A percentile compares a stretch with the other conserved stretches of the same genome.
These are phyloP conservation scores for Chimonanthus salicifolius DNA, from an alignment of 164 flowering plant species.

Conservation along the genomic window DNA sequence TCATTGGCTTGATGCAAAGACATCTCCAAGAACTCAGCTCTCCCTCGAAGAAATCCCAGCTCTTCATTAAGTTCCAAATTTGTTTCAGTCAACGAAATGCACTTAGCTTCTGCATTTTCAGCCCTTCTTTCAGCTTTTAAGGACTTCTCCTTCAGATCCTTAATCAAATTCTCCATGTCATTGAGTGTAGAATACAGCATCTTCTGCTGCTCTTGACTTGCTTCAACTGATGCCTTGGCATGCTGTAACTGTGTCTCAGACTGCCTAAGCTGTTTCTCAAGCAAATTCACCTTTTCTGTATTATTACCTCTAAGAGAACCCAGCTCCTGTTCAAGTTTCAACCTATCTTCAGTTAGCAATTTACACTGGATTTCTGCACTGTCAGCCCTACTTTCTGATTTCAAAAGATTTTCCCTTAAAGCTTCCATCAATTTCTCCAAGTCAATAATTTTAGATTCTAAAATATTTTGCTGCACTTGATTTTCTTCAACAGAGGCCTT, in stretches of 20 bases:
- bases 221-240: slow-evolving; percentile 31
- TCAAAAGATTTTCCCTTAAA: slow-evolving; percentile 30
- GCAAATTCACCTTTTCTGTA: slow-evolving; percentile 37
- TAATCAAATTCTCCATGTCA: slow-evolving; percentile 40
- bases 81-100: slow-evolving; percentile 33
- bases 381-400: slow-evolving; percentile 43
- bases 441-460: slow-evolving; percentile 26
- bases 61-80: slow-evolving; percentile 50
- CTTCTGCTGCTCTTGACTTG: slow-evolving; percentile 29
- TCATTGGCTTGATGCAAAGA: slow-evolving; percentile 59
- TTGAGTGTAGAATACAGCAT: slow-evolving; percentile 23
- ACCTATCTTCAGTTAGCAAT: slow-evolving; percentile 37
- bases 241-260: slow-evolving; percentile 30
- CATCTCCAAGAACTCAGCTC: slow-evolving; percentile 50
- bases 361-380: slow-evolving; percentile 43
- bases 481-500: slow-evolving; percentile 28
- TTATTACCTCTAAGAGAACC: slow-evolving; percentile 36
- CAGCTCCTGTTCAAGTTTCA: slow-evolving; percentile 50
- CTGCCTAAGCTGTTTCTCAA: slow-evolving; percentile 41
- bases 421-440: slow-evolving; percentile 39
- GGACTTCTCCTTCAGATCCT: slow-evolving; percentile 36
- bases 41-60: slow-evolving; percentile 40
- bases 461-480: slow-evolving; percentile 24
- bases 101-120: slow-evolving; percentile 47
- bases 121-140: slow-evolving; percentile 43